Evolutionary conservation across 768 basidiomycete species (phyloP).

Genomic region (Auriscalpium orientale): DNA sequence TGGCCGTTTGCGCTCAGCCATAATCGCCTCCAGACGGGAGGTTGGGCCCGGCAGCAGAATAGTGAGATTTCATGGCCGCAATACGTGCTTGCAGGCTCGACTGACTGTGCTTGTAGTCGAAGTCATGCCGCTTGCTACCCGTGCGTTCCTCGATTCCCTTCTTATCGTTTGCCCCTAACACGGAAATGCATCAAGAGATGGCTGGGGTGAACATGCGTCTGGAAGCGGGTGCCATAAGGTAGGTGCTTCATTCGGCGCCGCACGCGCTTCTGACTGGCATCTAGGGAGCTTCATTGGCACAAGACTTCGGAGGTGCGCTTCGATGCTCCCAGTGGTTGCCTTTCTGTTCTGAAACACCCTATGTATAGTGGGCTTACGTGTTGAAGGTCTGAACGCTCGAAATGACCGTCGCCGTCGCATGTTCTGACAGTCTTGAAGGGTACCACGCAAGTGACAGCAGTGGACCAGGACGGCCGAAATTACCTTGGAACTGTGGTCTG

Average conservation of each 20-base stretch:
- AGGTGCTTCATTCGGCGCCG: neutral
- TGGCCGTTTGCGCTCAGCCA: constrained; percentile 52
- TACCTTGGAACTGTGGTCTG: constrained; percentile 10
- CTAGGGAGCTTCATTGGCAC: constrained; percentile 32
- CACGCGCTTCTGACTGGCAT: neutral
- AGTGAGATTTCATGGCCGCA: constrained; percentile 21
- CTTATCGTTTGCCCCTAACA: neutral
- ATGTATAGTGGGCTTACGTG: constrained; percentile 25
- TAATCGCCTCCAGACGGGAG: constrained; percentile 49
- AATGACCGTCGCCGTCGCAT: neutral
- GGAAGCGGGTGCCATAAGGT: constrained; percentile 24
- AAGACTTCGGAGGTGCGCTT: constrained; percentile 19
- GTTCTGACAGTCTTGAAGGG: constrained; percentile 3
- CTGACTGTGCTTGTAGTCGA: constrained; percentile 23
- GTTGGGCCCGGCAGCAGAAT: constrained; percentile 55
- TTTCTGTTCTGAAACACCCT: neutral
- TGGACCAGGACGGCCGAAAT: constrained; percentile 10
- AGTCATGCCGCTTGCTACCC: constrained; percentile 42
- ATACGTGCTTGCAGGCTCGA: too few species aligned
- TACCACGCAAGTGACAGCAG: constrained; percentile 8
- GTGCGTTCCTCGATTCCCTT: constrained; percentile 19
- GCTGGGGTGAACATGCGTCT: constrained; percentile 28
- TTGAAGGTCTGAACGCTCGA: constrained; percentile 18
- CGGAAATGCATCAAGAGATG: constrained; percentile 9
- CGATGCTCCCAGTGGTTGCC: neutral